Evolutionary conservation across 2,329 filamentous ascomycete genomes (phyloP), one percentile per base, ranked within the genome.

Genomic region (Colletotrichum liriopes): DNA sequence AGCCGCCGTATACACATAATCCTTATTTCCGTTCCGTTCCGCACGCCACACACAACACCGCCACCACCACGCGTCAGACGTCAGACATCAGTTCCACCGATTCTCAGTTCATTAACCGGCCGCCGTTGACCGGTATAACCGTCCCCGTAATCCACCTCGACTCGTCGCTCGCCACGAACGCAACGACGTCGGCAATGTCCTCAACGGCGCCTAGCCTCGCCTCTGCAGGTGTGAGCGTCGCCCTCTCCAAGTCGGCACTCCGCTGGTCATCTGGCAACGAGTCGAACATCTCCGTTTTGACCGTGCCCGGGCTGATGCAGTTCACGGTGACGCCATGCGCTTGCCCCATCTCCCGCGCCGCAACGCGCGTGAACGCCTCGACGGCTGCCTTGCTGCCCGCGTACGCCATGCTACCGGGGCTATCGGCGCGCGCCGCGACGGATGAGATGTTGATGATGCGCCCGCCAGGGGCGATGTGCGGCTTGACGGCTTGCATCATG

Each of bases 381-480:
- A 74, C 73, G 51, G 73, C 73, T 14, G 73, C 73, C 16, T 73
- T 74, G 61, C 71, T 74, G 11, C 73, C 73, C 18, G 73, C 73
- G 39, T 74, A 74, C 14, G 73, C 73, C 71, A 74, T 74, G 71
- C 71, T 74, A 23, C 71, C 73, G 12, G 68, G 67, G 55, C 29
- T 61, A 56, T 74, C 71, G 41, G 60, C 71, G 49, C 65, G 67
- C 54, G 73, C 73, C n/a, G 75, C 72, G 12, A 75, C 71, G 54
- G 72, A 73, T 20, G 74, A 74, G 62, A 77, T 73, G 58, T 76
- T 77, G 72, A 76, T 74, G 45, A 77, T 73, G 20, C 76, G 75
- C 14, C 73, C 73, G 51, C 72, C 72, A 35, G 58, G 64, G 7
- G 73, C 73, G 5, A 74, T 73, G 55, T 74, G 72, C 26, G 67